Evolutionary conservation across 805 yeast species (phyloP).

Genomic region (Ogataea allantospora): DNA sequence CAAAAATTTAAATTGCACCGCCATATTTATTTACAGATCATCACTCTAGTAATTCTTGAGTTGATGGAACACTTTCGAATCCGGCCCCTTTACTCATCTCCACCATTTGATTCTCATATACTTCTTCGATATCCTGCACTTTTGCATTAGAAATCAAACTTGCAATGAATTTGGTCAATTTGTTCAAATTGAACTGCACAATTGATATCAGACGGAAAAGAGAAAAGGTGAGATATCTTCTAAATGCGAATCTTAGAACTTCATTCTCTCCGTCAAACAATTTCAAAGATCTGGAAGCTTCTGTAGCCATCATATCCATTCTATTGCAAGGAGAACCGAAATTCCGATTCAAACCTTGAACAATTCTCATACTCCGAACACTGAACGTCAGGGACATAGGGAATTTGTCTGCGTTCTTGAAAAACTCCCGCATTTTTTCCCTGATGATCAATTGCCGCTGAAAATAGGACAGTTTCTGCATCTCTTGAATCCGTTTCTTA

Average conservation of each 20-base stretch:
- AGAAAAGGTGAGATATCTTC: constrained; percentile 17
- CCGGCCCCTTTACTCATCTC: constrained; percentile 45
- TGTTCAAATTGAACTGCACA: constrained; percentile 23
- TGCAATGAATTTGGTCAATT: constrained; percentile 9
- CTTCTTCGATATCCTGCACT: constrained; percentile 43
- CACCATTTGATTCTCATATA: constrained; percentile 42
- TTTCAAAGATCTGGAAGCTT: constrained; percentile 40
- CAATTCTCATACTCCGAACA: constrained; percentile 70
- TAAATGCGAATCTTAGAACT: constrained; percentile 12
- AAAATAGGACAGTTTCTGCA: constrained; percentile 35
- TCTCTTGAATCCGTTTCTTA: constrained; percentile 24
- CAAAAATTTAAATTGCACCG: constrained; percentile 2
- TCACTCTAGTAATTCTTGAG: constrained; percentile 23
- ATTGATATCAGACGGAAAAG: constrained; percentile 28
- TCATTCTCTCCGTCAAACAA: constrained; percentile 14
- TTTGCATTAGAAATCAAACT: constrained; percentile 22
- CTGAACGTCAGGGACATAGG: constrained; percentile 66
- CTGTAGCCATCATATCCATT: constrained; percentile 57
- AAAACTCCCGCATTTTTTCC: constrained; percentile 51
- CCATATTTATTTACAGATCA: constrained; percentile 8
- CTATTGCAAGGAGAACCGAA: constrained; percentile 77
- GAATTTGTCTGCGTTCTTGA: constrained; percentile 61
- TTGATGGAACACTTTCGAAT: constrained; percentile 34
- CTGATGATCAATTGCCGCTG: constrained; percentile 43
- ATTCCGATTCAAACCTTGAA: constrained; percentile 64